These are phyloP conservation scores for Aspergillus puulaauensis DNA, from an alignment of 2,329 filamentous ascomycete genomes.

Conservation along the genomic window DNA sequence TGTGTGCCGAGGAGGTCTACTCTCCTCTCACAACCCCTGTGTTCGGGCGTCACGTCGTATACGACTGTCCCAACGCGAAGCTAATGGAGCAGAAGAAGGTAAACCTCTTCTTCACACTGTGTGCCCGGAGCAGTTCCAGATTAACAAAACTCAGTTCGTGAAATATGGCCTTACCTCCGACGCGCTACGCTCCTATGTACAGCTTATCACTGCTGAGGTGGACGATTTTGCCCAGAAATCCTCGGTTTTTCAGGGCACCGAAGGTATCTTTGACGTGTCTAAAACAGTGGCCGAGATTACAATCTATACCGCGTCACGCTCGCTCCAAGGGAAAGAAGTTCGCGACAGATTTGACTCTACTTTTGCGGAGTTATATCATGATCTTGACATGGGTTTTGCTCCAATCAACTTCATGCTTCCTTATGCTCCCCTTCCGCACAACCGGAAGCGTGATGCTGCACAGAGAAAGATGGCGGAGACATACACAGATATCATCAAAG, in stretches of 20 bases:
- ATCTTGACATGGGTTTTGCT: slow-evolving; percentile 86
- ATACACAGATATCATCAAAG: slow-evolving; percentile 78
- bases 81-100: slow-evolving; percentile 97
- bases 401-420: slow-evolving; percentile 88
- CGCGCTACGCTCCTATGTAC: slow-evolving; percentile 69
- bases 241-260: slow-evolving; percentile 65
- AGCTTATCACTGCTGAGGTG: slow-evolving; percentile 74
- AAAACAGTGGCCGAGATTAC: slow-evolving; percentile 81
- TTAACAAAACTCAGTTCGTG: slow-evolving; percentile 50
- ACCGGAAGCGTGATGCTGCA: slow-evolving; percentile 75
- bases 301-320: slow-evolving; percentile 84
- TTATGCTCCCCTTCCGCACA: slow-evolving; percentile 86
- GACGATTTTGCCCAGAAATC: slow-evolving; percentile 69
- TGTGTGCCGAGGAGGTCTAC: slow-evolving; percentile 90
- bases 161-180: slow-evolving; percentile 64
- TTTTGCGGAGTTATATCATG: slow-evolving; percentile 80
- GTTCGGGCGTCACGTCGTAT: slow-evolving; percentile 84
- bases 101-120: slow-evolving; percentile 19
- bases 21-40: slow-evolving; percentile 68
- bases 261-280: slow-evolving; percentile 69
- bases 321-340: slow-evolving; percentile 80
- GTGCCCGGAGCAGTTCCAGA: slow-evolving; percentile 19
- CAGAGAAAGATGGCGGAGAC: slow-evolving; percentile 77
- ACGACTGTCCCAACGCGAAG: slow-evolving; percentile 87
- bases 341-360: slow-evolving; percentile 76